Base-by-base conservation (phyloP, 2,329 filamentous ascomycete genomes). In the Pseudopithomyces maydicus region DNA sequence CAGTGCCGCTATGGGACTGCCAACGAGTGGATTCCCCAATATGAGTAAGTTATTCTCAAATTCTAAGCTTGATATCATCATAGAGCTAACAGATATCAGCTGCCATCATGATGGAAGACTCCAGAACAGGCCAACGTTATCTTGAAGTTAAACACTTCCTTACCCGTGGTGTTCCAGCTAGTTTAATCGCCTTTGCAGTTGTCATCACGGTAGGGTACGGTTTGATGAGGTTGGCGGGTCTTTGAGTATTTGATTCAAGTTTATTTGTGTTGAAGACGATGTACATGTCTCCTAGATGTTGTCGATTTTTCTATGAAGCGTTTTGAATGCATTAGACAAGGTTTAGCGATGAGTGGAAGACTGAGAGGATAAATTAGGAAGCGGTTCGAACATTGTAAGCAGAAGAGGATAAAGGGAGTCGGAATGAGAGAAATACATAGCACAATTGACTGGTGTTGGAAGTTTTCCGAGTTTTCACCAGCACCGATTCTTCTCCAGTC, bases 101-200 rank as follows among this genome's bases (percentile, higher is more conserved):
- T 71, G 95, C 95, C 3, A 98, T 99, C 70, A 98, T 99, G 95
- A 98, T 98, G 83, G 95, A 99, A 78, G 94, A 99, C 69, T 85
- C 91, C 0, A 85, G 89, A 62, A 96, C 93, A 0, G 95, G 95
- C 8, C 91, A 96, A 73, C 84, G 95, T 54, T 99, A 99, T 72
- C 84, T 99, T 52, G 84, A 90, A 58, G 96, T 99, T 51, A 90
- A 90, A 72, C 95, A 99, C 75, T 99, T 99, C 77, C 89, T 99
- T 70, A 96, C 90, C 50, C 83, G 93, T n/a, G 95, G 95, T 70
- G 86, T 99, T 36, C 94, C 95, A 0, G 88, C 90, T 71, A 96
- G 90, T 76, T 74, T 98, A 35, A 81, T 97, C 53, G 88, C 92
- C 0, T 89, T 96, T 65, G 75, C 83, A 0, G 90, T 99, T 10